Evolutionary conservation across 495 filamentous ascomycete genomes (phyloP).

Genomic region (Saxophila tyrrhenica): DNA sequence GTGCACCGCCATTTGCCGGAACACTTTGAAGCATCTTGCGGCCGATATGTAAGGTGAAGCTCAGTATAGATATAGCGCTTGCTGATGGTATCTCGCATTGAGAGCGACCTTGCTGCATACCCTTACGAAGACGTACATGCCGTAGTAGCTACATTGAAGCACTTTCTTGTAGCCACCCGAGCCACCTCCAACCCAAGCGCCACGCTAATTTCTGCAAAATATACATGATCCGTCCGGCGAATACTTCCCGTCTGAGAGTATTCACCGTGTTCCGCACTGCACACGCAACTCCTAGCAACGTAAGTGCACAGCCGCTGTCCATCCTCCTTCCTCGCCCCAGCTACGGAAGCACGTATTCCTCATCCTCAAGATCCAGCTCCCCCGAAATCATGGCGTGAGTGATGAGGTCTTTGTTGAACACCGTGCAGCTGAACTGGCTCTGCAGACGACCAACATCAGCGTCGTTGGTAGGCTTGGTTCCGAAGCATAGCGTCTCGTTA

Average conservation of each 20-base stretch:
- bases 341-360: not conserved
- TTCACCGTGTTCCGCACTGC: too few species aligned
- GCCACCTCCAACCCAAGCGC: not conserved
- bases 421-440: not conserved
- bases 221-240: not conserved
- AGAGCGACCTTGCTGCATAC: too few species aligned
- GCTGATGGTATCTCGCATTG: not conserved
- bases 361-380: conserved; percentile 8
- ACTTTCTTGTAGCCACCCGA: not conserved
- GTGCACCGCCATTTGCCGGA: too few species aligned
- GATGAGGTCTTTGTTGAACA: conserved; percentile 10
- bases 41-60: too few species aligned
- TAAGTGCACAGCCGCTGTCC: not conserved
- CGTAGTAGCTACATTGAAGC: not conserved
- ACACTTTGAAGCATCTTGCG: too few species aligned
- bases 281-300: too few species aligned
- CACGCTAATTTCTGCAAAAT: not conserved
- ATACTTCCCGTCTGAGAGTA: not conserved
- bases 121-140: too few species aligned
- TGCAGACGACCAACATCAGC: conserved; percentile 4
- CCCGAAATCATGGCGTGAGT: conserved; percentile 8
- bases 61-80: not conserved
- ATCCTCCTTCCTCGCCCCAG: not conserved
- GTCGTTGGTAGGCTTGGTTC: conserved; percentile 1
- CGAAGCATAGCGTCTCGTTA: conserved; percentile 4